Percentiles rank a stretch among this genome's conserved stretches.
Evolutionary conservation across 306 rosid genomes (phyloP).

Genomic region (Carpinus fangiana): DNA sequence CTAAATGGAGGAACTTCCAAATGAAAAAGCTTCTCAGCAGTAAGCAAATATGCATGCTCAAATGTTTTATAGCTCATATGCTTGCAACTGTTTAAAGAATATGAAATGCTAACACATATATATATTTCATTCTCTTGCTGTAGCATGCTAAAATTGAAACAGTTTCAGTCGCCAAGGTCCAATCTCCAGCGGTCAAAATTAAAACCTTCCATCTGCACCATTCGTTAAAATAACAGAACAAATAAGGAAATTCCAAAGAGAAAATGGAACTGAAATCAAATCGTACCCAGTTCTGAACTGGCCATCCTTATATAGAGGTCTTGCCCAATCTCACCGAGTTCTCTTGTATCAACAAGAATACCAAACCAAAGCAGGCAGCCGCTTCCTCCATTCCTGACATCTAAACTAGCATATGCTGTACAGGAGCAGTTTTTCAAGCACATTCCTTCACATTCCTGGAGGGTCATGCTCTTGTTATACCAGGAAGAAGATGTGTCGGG

Average conservation of each 20-base stretch:
- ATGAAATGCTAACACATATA: no score
- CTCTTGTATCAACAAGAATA: slow-evolving; percentile 31
- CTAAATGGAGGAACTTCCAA: no score
- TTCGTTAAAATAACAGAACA: background rate
- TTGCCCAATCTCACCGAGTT: slow-evolving; percentile 27
- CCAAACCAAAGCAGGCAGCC: slow-evolving; percentile 43
- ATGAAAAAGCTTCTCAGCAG: no score
- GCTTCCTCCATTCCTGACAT: slow-evolving; percentile 23
- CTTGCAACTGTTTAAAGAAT: no score
- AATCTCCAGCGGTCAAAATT: no score
- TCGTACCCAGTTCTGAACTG: background rate
- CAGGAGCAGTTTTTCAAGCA: slow-evolving; percentile 40
- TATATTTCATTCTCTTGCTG: no score
- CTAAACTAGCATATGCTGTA: slow-evolving; percentile 31
- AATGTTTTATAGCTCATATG: no score
- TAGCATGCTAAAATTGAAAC: no score
- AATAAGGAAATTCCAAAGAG: slow-evolving; percentile 2
- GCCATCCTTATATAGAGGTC: slow-evolving; percentile 10
- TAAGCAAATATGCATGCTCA: no score
- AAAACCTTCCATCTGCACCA: background rate
- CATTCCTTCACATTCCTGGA: slow-evolving; percentile 27
- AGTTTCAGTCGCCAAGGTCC: no score
- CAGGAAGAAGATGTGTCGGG: slow-evolving; percentile 40
- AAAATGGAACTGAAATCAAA: background rate
- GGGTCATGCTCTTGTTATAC: slow-evolving; percentile 19